Base-by-base conservation (phyloP, 2,329 filamentous ascomycete genomes). In the Epichloe brachyelytri region DNA sequence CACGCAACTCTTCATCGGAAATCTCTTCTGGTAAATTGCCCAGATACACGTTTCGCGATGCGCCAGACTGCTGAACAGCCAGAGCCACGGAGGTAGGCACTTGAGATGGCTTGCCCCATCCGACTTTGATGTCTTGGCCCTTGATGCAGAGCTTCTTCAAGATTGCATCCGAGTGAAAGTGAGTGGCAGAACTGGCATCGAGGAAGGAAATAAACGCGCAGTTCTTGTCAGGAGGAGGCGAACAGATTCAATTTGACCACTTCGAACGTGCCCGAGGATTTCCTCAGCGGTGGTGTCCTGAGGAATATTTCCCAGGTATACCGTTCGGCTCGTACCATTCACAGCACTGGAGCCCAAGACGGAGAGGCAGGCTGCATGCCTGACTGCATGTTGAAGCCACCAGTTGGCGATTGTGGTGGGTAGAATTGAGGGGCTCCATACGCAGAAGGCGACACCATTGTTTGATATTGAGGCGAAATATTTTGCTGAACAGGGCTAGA, bases 131-230 rank as follows among this genome's bases (percentile, higher is more conserved):
- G 67, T 98, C 93, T 74, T 97, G 93, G 26, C 91, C 91, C 71
- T 95, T 90, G 74, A 98, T 95, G 62, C 90, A 90, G 65, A 98
- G 81, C 78, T 97, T 98, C 78, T 98, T 98, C 79, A 98, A 80
- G 71, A 98, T 98, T 59, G 93, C 93, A 76, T 98, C 93, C 19
- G 93, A 98, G 75, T 98, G 93, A 73, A 98, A 98, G 68, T 98
- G 93, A 20, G 91, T 97, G 51, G 93, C 93, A 33, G 93, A 96
- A 72, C 90, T 95, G 62, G 90, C 89, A 64, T 98, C 93, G 58
- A 98, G 77, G 75, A 98, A 98, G 7, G 93, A 98, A 66, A 98
- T 97, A 76, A 98, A 98, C 53, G 93, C 93, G 65, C 93, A 98
- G 77, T 97, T 98, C 87, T 97, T 98, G 72, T 98, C 93, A 22